These are phyloP conservation scores for Aspergillus terreus DNA, from an alignment of 2,329 filamentous ascomycete species.

Conservation along the genomic window DNA sequence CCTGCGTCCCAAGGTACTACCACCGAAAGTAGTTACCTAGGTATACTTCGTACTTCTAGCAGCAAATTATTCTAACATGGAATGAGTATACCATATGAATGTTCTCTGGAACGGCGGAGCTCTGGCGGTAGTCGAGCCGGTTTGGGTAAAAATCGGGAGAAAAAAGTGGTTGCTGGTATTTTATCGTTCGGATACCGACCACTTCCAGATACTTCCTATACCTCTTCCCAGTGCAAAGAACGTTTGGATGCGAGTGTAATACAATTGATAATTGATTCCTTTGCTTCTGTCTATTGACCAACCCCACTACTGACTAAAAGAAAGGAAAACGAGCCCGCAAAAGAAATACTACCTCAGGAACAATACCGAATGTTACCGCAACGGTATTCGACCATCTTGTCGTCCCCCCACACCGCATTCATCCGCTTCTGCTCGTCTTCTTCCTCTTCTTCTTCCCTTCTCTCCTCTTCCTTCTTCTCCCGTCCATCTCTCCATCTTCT, in stretches of 20 bases:
- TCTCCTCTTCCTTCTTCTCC: slow-evolving; percentile 18
- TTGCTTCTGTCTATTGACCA: too few species aligned
- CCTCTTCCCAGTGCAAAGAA: too few species aligned
- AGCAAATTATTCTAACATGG: too few species aligned
- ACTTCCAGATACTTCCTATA: too few species aligned
- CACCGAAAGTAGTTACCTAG: too few species aligned
- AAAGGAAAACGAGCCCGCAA: slow-evolving; percentile 1
- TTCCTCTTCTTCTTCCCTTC: slow-evolving; percentile 15
- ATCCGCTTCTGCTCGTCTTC: slow-evolving; percentile 14
- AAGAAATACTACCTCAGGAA: slow-evolving; percentile 2
- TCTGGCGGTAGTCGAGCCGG: slow-evolving; percentile 11
- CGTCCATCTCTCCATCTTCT: slow-evolving; percentile 13
- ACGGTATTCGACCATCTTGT: slow-evolving; percentile 7
- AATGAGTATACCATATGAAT: neutral
- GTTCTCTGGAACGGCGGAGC: neutral
- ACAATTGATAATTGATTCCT: neutral
- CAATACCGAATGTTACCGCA: slow-evolving; percentile 1
- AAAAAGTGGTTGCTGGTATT: neutral
- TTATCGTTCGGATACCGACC: too few species aligned
- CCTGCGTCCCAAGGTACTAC: too few species aligned
- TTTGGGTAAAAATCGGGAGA: slow-evolving; percentile 6
- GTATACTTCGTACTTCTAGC: too few species aligned
- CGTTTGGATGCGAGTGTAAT: neutral
- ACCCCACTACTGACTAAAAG: neutral
- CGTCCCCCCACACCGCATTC: slow-evolving; percentile 18